Conservation (phyloP, 2,329 filamentous ascomycete genomes). For the Paraphaeosphaeria minitans region DNA sequence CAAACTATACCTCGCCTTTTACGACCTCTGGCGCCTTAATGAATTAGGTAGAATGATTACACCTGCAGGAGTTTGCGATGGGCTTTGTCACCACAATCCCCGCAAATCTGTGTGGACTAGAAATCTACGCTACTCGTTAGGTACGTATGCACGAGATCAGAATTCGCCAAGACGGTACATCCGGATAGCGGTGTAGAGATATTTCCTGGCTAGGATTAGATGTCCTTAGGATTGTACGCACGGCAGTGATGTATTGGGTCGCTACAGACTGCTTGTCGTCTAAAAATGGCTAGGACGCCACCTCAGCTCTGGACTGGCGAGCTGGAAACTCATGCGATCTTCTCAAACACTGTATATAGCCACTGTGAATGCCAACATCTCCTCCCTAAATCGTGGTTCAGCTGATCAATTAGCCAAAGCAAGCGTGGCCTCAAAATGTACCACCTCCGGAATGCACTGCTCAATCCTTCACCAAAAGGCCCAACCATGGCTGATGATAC, state of each 20-base stretch:
- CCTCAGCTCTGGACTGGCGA: not conserved
- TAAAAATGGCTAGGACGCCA: not conserved
- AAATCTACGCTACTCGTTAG: not conserved
- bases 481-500: slow-evolving; percentile 1
- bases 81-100: not conserved
- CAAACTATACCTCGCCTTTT: too few species aligned
- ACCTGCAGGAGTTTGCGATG: too few species aligned
- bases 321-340: not conserved
- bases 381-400: too few species aligned
- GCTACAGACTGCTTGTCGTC: not conserved
- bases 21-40: too few species aligned
- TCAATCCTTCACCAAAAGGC: not conserved
- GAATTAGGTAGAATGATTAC: too few species aligned
- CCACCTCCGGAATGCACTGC: not conserved
- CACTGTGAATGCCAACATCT: too few species aligned
- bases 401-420: not conserved
- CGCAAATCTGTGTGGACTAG: not conserved
- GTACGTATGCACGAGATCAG: not conserved
- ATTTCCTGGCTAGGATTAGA: not conserved
- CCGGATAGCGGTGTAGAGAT: not conserved
- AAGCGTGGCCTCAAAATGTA: not conserved
- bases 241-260: not conserved
- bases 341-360: not conserved
- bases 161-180: not conserved
- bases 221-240: not conserved